Percentiles rank a stretch among this genome's conserved stretches.
Evolutionary conservation across 176 grass and related monocot species (phyloP).

Genomic region (Microstegium vimineum): DNA sequence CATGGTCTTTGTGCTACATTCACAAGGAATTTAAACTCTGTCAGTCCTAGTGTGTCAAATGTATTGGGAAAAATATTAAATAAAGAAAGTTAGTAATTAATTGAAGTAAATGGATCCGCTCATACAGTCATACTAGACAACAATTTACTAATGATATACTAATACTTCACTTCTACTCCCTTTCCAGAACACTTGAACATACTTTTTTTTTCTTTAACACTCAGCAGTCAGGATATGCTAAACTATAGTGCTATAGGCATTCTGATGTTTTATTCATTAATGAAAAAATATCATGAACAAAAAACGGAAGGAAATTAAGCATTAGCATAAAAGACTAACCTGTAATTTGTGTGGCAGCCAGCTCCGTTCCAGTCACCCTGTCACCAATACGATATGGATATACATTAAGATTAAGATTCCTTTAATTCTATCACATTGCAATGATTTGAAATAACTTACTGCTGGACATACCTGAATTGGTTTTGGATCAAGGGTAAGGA

Average conservation of each 20-base stretch:
- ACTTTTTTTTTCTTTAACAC: neutral
- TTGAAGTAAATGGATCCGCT: neutral
- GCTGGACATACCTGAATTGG: conserved; percentile 80
- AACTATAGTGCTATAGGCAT: neutral
- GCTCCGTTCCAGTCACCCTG: conserved; percentile 99
- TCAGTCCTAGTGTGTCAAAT: neutral
- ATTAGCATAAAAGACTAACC: conserved; percentile 36
- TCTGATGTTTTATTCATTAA: neutral
- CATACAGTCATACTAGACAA: neutral
- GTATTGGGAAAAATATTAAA: neutral
- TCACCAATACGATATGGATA: conserved; percentile 1
- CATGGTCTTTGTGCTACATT: conserved; percentile 86
- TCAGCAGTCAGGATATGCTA: neutral
- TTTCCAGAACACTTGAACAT: neutral
- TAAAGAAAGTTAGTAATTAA: neutral
- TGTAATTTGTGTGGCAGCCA: conserved; percentile 98
- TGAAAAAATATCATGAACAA: neutral
- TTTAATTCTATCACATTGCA: conserved; percentile 4
- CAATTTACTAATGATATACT: neutral
- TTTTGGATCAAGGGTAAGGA: conserved; percentile 93
- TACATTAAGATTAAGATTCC: neutral
- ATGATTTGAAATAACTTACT: conserved; percentile 13
- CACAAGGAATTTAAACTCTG: conserved; percentile 14
- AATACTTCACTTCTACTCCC: neutral
- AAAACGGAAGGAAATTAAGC: neutral